Evolutionary conservation across 2,329 filamentous ascomycete genomes (phyloP).

Genomic region (Seiridium unicorne): DNA sequence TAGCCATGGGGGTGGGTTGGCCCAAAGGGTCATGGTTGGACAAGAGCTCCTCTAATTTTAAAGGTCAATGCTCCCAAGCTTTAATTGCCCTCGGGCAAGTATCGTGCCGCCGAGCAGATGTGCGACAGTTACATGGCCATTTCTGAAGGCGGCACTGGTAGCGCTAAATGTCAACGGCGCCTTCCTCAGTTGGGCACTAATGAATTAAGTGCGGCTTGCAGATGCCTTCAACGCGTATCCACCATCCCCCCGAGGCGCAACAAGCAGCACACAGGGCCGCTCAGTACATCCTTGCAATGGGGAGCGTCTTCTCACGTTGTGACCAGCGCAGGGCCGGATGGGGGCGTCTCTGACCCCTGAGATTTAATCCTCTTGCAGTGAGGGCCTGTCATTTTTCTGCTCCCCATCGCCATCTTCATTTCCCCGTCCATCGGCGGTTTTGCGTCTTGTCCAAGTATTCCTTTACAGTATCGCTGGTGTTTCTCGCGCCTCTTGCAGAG

Average conservation of each 20-base stretch:
- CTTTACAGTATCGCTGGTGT: not conserved
- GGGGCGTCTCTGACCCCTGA: slow-evolving; percentile 4
- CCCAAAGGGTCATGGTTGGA: not conserved
- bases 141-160: not conserved
- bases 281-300: not conserved
- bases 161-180: not conserved
- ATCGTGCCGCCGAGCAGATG: not conserved
- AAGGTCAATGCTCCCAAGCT: slow-evolving; percentile 1
- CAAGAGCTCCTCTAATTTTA: slow-evolving; percentile 8
- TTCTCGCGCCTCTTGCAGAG: not conserved
- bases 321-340: not conserved
- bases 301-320: not conserved
- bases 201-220: slow-evolving; percentile 7
- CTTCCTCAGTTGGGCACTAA: slow-evolving; percentile 7
- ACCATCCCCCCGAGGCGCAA: too few relatives aligned
- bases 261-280: not conserved
- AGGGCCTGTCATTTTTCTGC: not conserved
- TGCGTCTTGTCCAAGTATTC: not conserved
- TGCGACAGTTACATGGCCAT: not conserved
- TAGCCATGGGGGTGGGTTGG: not conserved
- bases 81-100: not conserved
- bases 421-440: not conserved
- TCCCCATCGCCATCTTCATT: not conserved
- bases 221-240: not conserved
- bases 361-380: not conserved